Evolutionary conservation across 2,329 filamentous ascomycete genomes (phyloP), one percentile per base, ranked within the genome.

Genomic region (Aureobasidium uvarum): DNA sequence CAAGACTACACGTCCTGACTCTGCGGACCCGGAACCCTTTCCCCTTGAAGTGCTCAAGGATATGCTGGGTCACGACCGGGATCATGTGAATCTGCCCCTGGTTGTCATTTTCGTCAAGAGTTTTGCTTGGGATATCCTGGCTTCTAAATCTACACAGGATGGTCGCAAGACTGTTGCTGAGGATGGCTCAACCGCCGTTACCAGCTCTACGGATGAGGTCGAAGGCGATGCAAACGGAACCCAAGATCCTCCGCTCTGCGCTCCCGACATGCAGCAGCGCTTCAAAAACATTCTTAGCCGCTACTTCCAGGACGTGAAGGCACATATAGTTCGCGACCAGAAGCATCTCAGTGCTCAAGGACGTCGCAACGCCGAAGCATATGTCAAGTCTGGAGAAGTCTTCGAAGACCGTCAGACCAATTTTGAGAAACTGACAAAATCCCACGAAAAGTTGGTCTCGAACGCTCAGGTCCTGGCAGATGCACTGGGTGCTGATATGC

Each of bases 21-120:
- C 86, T 33, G 86, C 84, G 46, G 87, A 89, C 67, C 85, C 91
- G 1, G 95, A 99, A 69, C 95, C 95, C 0, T 98, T 99, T 70
- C 96, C 96, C 3, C 82, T 99, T 23, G 95, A 99, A 76, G 94
- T 98, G n/a, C 81, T 99, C 46, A 99, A 99, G 79, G 96, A 99
- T 74, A 85, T 99, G 69, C 84, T 99, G 18, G 92, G 93, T 8
- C 89, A 98, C 74, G 95, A 99, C 75, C 87, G 92, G 64, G 94
- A 99, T 71, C 95, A 98, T 74, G 82, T 86, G 64, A 99, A 98
- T 73, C 79, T 99, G 50, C 92, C 95, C 1, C 81, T 99, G 52
- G 89, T 97, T 6, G 95, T 98, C 60, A 85, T 96, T 16, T 99
- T 99, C 73, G 93, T 96, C 70, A 99, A 97, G 79, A 89, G 91